A percentile compares a stretch with the other conserved stretches of the same genome.
phyloP scores from a whole-genome alignment of 1,284 basidiomycete genomes.

The Spongiforma sp. region DNA sequence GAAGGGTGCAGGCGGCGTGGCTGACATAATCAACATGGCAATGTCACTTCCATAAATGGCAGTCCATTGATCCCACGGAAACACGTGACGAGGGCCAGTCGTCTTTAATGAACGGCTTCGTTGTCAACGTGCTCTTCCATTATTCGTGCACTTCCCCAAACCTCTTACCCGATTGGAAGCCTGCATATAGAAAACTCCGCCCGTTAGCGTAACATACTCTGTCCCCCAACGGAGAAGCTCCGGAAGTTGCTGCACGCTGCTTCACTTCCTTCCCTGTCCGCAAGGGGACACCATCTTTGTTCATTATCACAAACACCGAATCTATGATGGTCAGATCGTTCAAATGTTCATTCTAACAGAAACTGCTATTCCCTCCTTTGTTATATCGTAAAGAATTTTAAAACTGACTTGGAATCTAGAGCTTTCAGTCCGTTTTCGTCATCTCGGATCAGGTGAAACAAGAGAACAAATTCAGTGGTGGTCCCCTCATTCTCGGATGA shows the following conservation, averaged over 20 bases:
- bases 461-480: too few relatives aligned
- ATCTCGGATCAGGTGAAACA: too few relatives aligned
- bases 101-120: conserved; percentile 2
- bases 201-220: conserved; percentile 76
- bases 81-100: conserved; percentile 22
- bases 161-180: conserved; percentile 11
- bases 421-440: too few relatives aligned
- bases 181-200: conserved; percentile 67
- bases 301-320: too few relatives aligned
- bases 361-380: too few relatives aligned
- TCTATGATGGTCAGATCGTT: too few relatives aligned
- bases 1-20: conserved; percentile 29
- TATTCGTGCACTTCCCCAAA: conserved; percentile 30
- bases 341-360: too few relatives aligned
- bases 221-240: conserved; percentile 90
- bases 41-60: conserved; percentile 21
- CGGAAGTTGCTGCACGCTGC: conserved; percentile 83
- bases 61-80: conserved; percentile 4
- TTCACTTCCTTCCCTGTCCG: conserved; percentile 95
- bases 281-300: too few relatives aligned
- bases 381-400: too few relatives aligned
- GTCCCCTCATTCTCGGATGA: too few relatives aligned
- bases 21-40: conserved; percentile 38
- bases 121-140: conserved; percentile 12
- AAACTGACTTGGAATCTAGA: too few relatives aligned